These are phyloP conservation scores for Thuidium tamariscinum DNA, from an alignment of 225 moss, liverwort and hornwort species.

Conservation along the genomic window DNA sequence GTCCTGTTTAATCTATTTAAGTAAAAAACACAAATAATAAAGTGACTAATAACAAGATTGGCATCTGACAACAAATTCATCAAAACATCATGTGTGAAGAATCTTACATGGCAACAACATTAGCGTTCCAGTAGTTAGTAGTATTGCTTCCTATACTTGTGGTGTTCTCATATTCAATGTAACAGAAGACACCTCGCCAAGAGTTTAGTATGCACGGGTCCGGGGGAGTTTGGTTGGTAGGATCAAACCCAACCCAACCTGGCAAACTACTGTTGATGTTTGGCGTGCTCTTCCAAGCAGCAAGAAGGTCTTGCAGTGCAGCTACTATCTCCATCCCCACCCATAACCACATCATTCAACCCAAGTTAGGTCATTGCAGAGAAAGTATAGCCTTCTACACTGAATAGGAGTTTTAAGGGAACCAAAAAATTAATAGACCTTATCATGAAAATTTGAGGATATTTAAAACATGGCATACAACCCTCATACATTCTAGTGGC, in stretches of 20 bases:
- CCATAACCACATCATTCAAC: background rate
- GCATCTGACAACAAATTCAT: too few species aligned
- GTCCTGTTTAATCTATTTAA: fast-evolving
- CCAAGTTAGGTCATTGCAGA: background rate
- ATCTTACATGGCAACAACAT: background rate
- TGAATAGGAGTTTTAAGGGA: too few species aligned
- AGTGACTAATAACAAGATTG: background rate
- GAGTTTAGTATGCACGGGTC: background rate
- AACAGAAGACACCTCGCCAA: slow-evolving; percentile 2
- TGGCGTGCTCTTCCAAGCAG: background rate
- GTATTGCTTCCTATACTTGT: too few species aligned
- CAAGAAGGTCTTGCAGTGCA: background rate
- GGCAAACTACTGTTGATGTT: background rate
- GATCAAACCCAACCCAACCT: background rate
- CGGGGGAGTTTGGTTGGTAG: fast-evolving
- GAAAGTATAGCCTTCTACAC: too few species aligned
- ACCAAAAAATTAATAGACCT: too few species aligned
- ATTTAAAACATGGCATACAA: too few species aligned
- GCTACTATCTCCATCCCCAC: background rate
- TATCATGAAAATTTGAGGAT: too few species aligned
- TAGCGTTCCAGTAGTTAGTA: background rate
- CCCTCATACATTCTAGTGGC: too few species aligned
- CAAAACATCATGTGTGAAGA: background rate
- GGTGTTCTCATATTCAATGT: fast-evolving
- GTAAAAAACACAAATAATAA: background rate